Percentiles rank a stretch among this genome's conserved stretches.
Evolutionary conservation across 352 stramenopile genomes (phyloP).

Genomic region (Phytophthora pistaciae): DNA sequence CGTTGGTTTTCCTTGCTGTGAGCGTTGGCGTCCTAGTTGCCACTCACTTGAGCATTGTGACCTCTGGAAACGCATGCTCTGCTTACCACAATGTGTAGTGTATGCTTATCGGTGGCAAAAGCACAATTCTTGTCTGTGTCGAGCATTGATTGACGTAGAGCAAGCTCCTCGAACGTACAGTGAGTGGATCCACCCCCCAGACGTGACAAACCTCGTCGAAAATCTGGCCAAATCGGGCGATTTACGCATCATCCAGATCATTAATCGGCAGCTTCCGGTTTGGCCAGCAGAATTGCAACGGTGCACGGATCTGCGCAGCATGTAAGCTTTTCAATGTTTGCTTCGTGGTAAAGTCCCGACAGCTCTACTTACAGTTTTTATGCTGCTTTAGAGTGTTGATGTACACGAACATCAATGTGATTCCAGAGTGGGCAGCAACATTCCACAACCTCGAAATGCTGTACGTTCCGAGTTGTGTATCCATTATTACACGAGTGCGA

Average conservation of each 20-base stretch:
- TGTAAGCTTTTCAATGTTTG: slow-evolving; percentile 19
- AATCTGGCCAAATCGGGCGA: slow-evolving; percentile 25
- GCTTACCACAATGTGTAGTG: not conserved
- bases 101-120: not conserved
- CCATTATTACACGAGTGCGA: not conserved
- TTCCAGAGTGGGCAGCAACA: slow-evolving; percentile 24
- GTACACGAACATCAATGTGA: slow-evolving; percentile 26
- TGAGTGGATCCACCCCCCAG: slow-evolving; percentile 13
- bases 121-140: slow-evolving; percentile 35
- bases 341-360: not conserved
- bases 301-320: slow-evolving; percentile 21
- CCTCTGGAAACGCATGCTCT: not conserved
- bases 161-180: slow-evolving; percentile 19
- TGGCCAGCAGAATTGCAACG: slow-evolving; percentile 26
- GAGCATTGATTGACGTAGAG: slow-evolving; percentile 41
- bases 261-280: slow-evolving; percentile 20
- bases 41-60: not conserved
- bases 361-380: not conserved
- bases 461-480: slow-evolving; percentile 7
- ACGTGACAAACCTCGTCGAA: slow-evolving; percentile 18
- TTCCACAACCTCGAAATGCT: slow-evolving; percentile 34
- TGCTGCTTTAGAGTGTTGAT: slow-evolving; percentile 10
- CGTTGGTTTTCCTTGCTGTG: not conserved
- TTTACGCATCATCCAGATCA: slow-evolving; percentile 32
- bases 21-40: not conserved